Percentiles rank a stretch among this genome's conserved stretches.
phyloP scores from a whole-genome alignment of 768 basidiomycete species.

The Trametes meyenii region DNA sequence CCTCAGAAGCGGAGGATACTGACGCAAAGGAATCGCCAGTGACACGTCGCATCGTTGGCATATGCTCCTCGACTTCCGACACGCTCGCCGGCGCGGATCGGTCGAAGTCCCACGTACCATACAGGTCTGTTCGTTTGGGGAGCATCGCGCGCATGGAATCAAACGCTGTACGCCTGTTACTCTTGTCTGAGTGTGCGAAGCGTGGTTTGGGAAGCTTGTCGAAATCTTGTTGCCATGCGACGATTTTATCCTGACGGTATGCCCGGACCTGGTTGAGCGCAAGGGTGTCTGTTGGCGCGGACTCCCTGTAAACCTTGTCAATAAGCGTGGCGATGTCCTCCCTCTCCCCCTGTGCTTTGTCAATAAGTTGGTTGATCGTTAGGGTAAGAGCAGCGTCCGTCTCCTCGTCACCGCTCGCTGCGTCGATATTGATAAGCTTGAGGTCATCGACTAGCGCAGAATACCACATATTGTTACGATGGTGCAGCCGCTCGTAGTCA shows the following conservation, averaged over 20 bases:
- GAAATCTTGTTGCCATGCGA: constrained; percentile 96
- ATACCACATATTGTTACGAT: constrained; percentile 76
- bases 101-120: constrained; percentile 54
- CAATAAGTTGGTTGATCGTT: constrained; percentile 68
- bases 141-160: constrained; percentile 73
- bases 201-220: constrained; percentile 80
- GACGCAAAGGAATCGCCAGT: constrained; percentile 57
- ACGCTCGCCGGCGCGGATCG: constrained; percentile 65
- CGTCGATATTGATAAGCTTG: constrained; percentile 75
- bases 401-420: constrained; percentile 77
- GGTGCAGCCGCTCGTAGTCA: constrained; percentile 81
- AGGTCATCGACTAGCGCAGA: constrained; percentile 74
- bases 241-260: constrained; percentile 88
- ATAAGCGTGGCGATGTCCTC: constrained; percentile 74
- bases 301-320: constrained; percentile 79
- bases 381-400: constrained; percentile 61
- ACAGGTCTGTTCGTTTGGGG: constrained; percentile 61
- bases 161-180: constrained; percentile 59
- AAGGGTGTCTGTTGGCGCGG: constrained; percentile 81
- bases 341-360: constrained; percentile 73
- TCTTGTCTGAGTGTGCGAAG: constrained; percentile 50
- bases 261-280: constrained; percentile 86
- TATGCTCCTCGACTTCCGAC: constrained; percentile 72
- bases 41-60: constrained; percentile 45
- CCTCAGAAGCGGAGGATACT: constrained; percentile 69